Evolutionary conservation across 2,329 filamentous ascomycete species (phyloP).

Genomic region (Exophiala spinifera): DNA sequence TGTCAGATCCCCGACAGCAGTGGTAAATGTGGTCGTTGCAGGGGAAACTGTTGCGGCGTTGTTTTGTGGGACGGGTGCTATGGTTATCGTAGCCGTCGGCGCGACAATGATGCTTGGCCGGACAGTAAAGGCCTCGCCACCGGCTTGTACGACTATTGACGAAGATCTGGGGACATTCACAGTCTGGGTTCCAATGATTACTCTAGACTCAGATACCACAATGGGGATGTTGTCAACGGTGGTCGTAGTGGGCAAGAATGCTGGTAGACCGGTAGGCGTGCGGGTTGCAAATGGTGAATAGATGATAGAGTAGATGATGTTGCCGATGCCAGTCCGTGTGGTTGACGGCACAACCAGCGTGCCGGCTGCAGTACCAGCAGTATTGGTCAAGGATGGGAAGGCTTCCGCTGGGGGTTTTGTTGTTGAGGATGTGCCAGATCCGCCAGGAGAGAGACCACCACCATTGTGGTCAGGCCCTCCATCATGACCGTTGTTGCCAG

Average conservation of each 20-base stretch:
- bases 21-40: constrained; percentile 13
- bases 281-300: constrained; percentile 22
- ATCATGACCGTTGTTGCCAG: not conserved
- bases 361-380: not conserved
- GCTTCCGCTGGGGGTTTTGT: not conserved
- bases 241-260: constrained; percentile 13
- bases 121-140: constrained; percentile 24
- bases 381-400: not conserved
- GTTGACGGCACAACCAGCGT: constrained; percentile 6
- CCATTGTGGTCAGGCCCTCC: not conserved
- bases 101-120: constrained; percentile 22
- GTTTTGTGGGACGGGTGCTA: constrained; percentile 10
- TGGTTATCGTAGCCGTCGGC: constrained; percentile 19
- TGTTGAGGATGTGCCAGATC: not conserved
- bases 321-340: constrained; percentile 16
- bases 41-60: constrained; percentile 1
- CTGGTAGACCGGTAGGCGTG: not conserved
- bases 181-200: constrained; percentile 25
- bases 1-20: constrained; percentile 19
- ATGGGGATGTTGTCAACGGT: constrained; percentile 23
- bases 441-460: not conserved
- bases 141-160: constrained; percentile 16
- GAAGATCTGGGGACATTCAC: constrained; percentile 23
- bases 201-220: constrained; percentile 20
- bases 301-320: constrained; percentile 25